Evolutionary conservation across 306 rosid species (phyloP), one percentile per base, ranked within the genome.

Genomic region (Spatholobus suberectus): DNA sequence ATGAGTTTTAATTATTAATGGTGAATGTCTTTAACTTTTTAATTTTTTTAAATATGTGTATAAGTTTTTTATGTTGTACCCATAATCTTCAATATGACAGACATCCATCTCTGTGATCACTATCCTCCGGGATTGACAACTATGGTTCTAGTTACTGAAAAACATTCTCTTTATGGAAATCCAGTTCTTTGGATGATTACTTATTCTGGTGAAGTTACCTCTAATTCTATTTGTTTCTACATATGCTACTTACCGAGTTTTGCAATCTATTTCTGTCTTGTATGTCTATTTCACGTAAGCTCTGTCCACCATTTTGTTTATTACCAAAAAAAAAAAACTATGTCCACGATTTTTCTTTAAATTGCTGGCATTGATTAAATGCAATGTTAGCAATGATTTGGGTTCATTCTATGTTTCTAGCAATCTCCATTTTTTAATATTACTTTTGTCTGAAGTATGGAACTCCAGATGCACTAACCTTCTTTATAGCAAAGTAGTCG

Each of bases 71-170:
- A 26, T 29, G 13, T 32, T 63, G 6, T 37, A 38, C 24, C 29
- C 1, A 0, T 37, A 10, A 59, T n/a, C 27, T 18, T 18, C 24
- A 15, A 7, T 32, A 18, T 35, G 10, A 38, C 14, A 65, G 23
- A 34, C 71, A 35, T 67, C 73, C 44, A 5, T 15, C 44, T 65
- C 43, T 62, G 5, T 62, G 20, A 62, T 5, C 69, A 29, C 34
- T 62, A 15, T 62, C 23, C 7, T 62, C 23, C 7, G 5, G 14
- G 23, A 3, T 54, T 55, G 62, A 47, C 62, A 27, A 40, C 52
- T 49, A 20, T 75, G 73, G 23, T 73, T 81, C 29, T 71, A 4
- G 43, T 14, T 68, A 44, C 55, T 8, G 72, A n/a, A 82, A 57
- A 75, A 27, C 15, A 17, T 7, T 38, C 34, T 69, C 73, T 59